Evolutionary conservation across 495 filamentous ascomycete genomes (phyloP).

Genomic region (Lasiosphaeria hispida): DNA sequence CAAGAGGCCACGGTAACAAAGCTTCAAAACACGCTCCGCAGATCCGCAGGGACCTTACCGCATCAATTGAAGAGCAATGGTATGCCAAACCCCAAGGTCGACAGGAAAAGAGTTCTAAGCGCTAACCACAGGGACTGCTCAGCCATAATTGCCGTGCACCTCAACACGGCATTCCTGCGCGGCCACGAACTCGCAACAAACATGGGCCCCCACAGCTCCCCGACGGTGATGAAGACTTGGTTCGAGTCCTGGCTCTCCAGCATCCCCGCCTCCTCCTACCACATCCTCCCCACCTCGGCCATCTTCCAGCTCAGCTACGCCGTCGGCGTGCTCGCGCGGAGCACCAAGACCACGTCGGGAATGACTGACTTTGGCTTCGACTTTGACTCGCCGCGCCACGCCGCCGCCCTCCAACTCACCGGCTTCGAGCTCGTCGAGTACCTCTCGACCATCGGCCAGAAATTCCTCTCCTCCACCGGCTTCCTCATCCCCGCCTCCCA

Average conservation of each 20-base stretch:
- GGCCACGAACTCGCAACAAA: constrained; percentile 31
- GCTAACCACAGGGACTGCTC: no score
- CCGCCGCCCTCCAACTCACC: background rate
- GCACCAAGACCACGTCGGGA: background rate
- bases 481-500: background rate
- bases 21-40: background rate
- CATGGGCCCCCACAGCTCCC: constrained; percentile 14
- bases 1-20: constrained; percentile 18
- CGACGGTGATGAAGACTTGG: constrained; percentile 35
- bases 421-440: background rate
- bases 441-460: background rate
- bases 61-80: no score
- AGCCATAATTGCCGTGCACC: constrained; percentile 9
- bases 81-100: no score
- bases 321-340: constrained; percentile 29
- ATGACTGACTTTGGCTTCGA: background rate
- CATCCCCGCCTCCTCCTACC: constrained; percentile 38
- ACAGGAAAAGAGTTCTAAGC: no score
- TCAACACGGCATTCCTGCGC: constrained; percentile 24
- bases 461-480: background rate
- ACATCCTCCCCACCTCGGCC: constrained; percentile 34
- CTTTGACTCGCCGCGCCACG: background rate
- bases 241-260: constrained; percentile 40
- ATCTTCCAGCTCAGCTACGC: constrained; percentile 41
- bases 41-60: background rate